phyloP scores from a whole-genome alignment of 441 rosid species.

The Metrosideros polymorpha region DNA sequence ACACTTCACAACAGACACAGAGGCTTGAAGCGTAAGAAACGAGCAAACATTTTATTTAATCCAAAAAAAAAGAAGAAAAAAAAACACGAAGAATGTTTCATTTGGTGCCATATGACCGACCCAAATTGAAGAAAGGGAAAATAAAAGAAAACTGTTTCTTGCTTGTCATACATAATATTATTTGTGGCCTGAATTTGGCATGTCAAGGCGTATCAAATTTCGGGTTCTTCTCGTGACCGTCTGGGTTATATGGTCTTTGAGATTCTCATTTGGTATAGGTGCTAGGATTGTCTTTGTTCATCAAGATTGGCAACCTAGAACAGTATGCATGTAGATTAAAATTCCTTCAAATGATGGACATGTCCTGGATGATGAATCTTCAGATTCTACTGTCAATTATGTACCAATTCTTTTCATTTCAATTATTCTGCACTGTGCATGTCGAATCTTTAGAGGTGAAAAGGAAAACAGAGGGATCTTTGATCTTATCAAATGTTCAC shows the following conservation, averaged over 20 bases:
- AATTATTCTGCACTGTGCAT: not conserved
- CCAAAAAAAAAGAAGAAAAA: no score
- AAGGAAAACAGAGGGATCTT: not conserved
- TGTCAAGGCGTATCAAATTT: not conserved
- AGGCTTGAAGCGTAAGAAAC: slow-evolving; percentile 51
- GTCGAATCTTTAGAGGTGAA: not conserved
- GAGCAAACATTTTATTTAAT: not conserved
- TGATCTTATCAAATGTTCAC: not conserved
- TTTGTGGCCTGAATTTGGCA: not conserved
- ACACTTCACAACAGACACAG: slow-evolving; percentile 33
- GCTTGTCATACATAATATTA: not conserved
- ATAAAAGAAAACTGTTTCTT: not conserved
- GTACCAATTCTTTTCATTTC: not conserved
- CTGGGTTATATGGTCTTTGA: not conserved
- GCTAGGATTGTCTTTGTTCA: not conserved
- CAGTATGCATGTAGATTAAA: not conserved
- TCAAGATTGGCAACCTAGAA: not conserved
- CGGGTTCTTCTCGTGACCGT: not conserved
- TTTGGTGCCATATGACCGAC: not conserved
- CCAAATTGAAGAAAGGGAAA: not conserved
- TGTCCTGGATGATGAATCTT: not conserved
- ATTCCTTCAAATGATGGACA: not conserved
- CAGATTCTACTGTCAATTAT: not conserved
- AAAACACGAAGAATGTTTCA: not conserved
- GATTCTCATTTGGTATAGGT: not conserved